A percentile compares a stretch with the other conserved stretches of the same genome.
Conservation (phyloP, 2,329 filamentous ascomycete species). For the Cercospora zeina region DNA sequence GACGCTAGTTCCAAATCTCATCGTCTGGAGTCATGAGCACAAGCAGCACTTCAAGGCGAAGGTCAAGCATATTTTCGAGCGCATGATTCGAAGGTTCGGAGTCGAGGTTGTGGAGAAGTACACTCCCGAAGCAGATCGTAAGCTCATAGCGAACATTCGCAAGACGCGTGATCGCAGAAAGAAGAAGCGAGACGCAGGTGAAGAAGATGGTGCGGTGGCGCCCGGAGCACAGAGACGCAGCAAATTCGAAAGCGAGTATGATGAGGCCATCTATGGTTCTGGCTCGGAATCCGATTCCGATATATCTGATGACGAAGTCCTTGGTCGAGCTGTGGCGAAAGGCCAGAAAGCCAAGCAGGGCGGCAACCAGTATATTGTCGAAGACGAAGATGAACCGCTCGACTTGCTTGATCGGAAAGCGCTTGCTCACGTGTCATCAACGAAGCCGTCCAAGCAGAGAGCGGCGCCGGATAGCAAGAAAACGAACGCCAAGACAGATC, state of each 20-base stretch:
- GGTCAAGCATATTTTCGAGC: slow-evolving; percentile 96
- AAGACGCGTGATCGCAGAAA: slow-evolving; percentile 91
- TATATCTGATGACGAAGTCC: slow-evolving; percentile 62
- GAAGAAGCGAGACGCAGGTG: slow-evolving; percentile 74
- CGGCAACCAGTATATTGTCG: slow-evolving; percentile 79
- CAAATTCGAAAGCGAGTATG: slow-evolving; percentile 88
- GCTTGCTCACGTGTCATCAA: slow-evolving; percentile 89
- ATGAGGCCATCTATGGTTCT: slow-evolving; percentile 85
- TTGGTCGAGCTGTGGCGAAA: slow-evolving; percentile 50
- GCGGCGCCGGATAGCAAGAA: slow-evolving; percentile 44
- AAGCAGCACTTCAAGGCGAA: slow-evolving; percentile 96
- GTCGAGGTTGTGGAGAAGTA: slow-evolving; percentile 75
- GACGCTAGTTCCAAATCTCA: slow-evolving; percentile 80
- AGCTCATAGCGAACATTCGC: slow-evolving; percentile 89
- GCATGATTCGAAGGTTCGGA: slow-evolving; percentile 89
- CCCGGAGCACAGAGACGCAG: slow-evolving; percentile 49
- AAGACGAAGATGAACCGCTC: slow-evolving; percentile 91
- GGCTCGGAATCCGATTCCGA: slow-evolving; percentile 58
- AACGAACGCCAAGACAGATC: slow-evolving; percentile 67
- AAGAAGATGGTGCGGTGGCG: slow-evolving; percentile 55
- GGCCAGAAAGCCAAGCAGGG: slow-evolving; percentile 56
- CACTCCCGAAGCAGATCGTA: slow-evolving; percentile 82
- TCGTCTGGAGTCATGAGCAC: slow-evolving; percentile 97
- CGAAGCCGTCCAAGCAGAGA: slow-evolving; percentile 70
- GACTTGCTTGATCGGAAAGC: slow-evolving; percentile 88